Percentiles rank a stretch among this genome's conserved stretches.
These are phyloP conservation scores for Aegilops tauschii DNA, from an alignment of 176 grass and related monocot species.

Conservation along the genomic window DNA sequence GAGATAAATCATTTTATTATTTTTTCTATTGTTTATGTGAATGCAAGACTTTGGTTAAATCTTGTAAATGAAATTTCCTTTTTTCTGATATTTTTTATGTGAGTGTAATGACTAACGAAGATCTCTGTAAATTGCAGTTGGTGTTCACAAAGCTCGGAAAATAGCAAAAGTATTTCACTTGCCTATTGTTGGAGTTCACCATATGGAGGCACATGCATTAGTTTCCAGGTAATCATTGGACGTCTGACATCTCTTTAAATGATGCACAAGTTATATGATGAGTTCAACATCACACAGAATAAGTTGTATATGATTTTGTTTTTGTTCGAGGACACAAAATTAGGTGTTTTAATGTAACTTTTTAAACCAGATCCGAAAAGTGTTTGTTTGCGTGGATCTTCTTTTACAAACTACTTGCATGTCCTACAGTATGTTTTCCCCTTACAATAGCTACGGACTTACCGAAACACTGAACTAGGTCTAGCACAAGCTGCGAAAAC, in stretches of 20 bases:
- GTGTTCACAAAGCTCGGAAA: slow-evolving; percentile 83
- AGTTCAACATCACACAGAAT: neutral
- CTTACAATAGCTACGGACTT: neutral
- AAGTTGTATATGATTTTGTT: neutral
- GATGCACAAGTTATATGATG: neutral
- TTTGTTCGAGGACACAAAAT: neutral
- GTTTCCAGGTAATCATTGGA: slow-evolving; percentile 70
- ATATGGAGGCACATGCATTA: slow-evolving; percentile 95
- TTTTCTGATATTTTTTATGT: neutral
- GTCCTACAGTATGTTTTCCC: neutral
- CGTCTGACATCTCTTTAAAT: neutral
- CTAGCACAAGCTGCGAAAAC: neutral
- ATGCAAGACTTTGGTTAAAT: neutral
- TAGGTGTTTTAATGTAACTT: neutral
- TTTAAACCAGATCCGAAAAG: neutral
- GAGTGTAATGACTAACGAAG: neutral
- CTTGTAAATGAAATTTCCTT: neutral
- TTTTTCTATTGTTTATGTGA: slow-evolving; percentile 5
- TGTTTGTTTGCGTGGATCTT: neutral
- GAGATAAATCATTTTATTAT: neutral
- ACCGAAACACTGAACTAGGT: neutral
- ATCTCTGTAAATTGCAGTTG: slow-evolving; percentile 58
- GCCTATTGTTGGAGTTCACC: slow-evolving; percentile 88
- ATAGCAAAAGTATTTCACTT: slow-evolving; percentile 69
- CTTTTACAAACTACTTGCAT: neutral